phyloP scores from a whole-genome alignment of 805 yeast genomes.

The baker's yeast (Saccharomyces cerevisiae) region DNA sequence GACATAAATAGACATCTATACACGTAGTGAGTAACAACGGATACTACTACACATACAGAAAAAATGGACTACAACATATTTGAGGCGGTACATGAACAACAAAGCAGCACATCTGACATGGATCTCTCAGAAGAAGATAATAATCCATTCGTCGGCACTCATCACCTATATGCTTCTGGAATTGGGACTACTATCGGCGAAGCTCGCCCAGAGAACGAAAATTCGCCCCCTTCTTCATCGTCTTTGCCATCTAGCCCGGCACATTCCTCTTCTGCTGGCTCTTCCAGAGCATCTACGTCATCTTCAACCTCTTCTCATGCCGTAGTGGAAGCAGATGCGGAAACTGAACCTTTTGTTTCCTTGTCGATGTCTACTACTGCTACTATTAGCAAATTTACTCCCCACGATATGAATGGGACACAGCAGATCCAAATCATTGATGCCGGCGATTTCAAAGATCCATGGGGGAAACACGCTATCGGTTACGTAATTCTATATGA shows the following conservation, averaged over 20 bases:
- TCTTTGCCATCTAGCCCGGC: neutral
- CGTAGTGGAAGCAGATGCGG: neutral
- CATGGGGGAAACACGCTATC: constrained; percentile 64
- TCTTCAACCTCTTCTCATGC: neutral
- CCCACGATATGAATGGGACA: neutral
- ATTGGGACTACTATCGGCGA: constrained; percentile 19
- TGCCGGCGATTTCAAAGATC: constrained; percentile 82
- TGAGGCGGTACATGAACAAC: neutral
- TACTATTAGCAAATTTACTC: neutral
- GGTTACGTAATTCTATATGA: constrained; percentile 70
- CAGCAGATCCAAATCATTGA: constrained; percentile 48
- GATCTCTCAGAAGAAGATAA: constrained; percentile 28
- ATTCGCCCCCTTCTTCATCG: neutral
- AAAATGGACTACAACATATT: neutral
- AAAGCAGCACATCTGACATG: neutral
- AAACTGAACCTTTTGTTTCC: constrained; percentile 23
- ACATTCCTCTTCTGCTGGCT: neutral
- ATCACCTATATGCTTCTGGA: constrained; percentile 33
- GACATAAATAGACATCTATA: neutral
- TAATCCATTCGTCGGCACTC: constrained; percentile 34
- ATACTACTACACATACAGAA: neutral
- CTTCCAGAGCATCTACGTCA: neutral
- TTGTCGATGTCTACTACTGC: constrained; percentile 23
- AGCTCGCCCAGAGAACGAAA: neutral
- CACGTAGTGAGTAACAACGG: neutral